phyloP scores from a whole-genome alignment of 2,329 filamentous ascomycete species.

The Xylaria sp. region DNA sequence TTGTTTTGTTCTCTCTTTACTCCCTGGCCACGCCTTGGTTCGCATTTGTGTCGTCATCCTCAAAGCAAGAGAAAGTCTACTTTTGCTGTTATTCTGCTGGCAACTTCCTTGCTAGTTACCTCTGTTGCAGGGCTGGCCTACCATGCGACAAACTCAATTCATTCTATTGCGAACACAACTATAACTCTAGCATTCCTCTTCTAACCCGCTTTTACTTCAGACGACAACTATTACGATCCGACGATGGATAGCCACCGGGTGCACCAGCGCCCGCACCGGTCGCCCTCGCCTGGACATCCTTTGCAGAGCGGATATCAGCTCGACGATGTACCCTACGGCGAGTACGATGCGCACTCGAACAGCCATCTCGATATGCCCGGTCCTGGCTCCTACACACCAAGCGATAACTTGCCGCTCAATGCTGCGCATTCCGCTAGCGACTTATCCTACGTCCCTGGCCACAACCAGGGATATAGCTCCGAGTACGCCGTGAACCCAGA shows the following conservation, averaged over 20 bases:
- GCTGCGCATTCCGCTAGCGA: constrained; percentile 74
- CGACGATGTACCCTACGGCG: constrained; percentile 78
- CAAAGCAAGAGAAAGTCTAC: neutral
- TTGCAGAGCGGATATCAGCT: constrained; percentile 82
- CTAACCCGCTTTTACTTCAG: constrained; percentile 43
- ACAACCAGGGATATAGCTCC: constrained; percentile 62
- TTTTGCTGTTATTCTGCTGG: neutral
- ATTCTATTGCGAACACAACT: constrained; percentile 4
- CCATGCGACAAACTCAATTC: constrained; percentile 5
- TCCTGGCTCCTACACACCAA: constrained; percentile 67
- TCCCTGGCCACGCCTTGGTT: neutral
- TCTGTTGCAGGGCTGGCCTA: constrained; percentile 4
- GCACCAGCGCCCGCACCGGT: constrained; percentile 65
- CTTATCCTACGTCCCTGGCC: constrained; percentile 58
- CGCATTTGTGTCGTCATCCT: constrained; percentile 23
- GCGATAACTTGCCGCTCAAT: constrained; percentile 83
- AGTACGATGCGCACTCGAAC: constrained; percentile 51
- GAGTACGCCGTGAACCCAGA: constrained; percentile 85
- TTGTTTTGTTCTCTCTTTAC: constrained; percentile 12
- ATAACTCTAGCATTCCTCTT: neutral
- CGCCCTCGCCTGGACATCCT: constrained; percentile 82
- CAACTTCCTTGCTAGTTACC: constrained; percentile 5
- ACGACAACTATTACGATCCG: constrained; percentile 71
- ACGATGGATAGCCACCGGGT: constrained; percentile 64
- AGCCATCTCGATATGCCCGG: constrained; percentile 76